phyloP scores from a whole-genome alignment of 306 rosid species.

The Gynostemma pentaphyllum region DNA sequence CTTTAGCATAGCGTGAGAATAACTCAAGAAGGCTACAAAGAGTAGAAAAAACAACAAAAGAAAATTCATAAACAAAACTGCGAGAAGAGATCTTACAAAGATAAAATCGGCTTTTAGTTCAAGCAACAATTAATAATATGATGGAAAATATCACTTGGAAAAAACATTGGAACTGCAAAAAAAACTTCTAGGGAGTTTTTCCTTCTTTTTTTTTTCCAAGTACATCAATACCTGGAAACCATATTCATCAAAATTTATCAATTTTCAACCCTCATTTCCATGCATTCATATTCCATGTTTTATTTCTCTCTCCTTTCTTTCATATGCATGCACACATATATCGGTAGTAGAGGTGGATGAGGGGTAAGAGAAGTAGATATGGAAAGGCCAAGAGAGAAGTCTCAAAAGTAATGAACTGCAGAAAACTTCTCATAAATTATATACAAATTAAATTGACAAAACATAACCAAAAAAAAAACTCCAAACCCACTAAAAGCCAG shows the following conservation, averaged over 20 bases:
- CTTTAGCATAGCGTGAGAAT: neutral
- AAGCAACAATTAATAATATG: neutral
- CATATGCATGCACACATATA: neutral
- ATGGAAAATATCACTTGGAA: neutral
- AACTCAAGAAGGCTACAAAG: neutral
- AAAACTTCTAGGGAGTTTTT: too few relatives aligned
- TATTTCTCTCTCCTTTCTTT: too few relatives aligned
- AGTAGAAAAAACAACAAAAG: constrained; percentile 1
- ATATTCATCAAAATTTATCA: too few relatives aligned
- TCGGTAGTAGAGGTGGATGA: neutral
- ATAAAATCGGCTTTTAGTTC: neutral
- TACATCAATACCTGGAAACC: too few relatives aligned
- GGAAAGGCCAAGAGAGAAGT: neutral
- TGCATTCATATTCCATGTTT: too few relatives aligned
- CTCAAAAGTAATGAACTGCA: neutral
- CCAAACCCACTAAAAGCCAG: neutral
- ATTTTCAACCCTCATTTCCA: too few relatives aligned
- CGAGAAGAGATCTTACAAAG: neutral
- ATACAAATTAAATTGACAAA: neutral
- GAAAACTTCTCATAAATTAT: neutral
- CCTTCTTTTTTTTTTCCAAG: too few relatives aligned
- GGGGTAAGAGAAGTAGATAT: neutral
- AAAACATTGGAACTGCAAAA: neutral
- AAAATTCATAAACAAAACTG: neutral
- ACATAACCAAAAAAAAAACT: neutral